Conservation (phyloP, 305 asterid species). For the Fraxinus ornus region DNA sequence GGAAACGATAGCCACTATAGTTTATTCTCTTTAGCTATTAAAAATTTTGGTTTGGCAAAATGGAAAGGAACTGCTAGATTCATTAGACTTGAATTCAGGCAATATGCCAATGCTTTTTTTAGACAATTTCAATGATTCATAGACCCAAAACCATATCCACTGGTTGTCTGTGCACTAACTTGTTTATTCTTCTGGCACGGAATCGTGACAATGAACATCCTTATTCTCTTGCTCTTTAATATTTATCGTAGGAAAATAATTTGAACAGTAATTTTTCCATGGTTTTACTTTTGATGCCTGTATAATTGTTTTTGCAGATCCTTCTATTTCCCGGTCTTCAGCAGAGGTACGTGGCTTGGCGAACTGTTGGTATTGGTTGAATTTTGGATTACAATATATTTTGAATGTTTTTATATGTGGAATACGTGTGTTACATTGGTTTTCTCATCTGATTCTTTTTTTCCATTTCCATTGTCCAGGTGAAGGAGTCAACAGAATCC, state of each 20-base stretch:
- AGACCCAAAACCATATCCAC: neutral
- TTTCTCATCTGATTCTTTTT: neutral
- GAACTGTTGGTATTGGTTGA: conserved; percentile 7
- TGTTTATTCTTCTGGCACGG: neutral
- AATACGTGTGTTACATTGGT: conserved; percentile 1
- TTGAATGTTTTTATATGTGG: conserved; percentile 1
- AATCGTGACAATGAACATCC: neutral
- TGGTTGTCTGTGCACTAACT: neutral
- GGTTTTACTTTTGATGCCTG: neutral
- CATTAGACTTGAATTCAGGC: neutral
- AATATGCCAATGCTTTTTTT: neutral
- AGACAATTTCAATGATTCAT: neutral
- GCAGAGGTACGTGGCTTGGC: conserved; percentile 38
- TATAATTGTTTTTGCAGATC: conserved; percentile 38
- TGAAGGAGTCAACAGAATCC: conserved; percentile 55
- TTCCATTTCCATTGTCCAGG: conserved; percentile 37
- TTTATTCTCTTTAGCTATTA: conserved; percentile 1
- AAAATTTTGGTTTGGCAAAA: neutral
- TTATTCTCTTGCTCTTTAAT: neutral
- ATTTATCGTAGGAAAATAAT: neutral
- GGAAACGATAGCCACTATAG: neutral
- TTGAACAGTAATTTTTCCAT: neutral
- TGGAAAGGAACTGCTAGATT: neutral
- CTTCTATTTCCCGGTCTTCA: conserved; percentile 30
- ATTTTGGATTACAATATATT: conserved; percentile 2